Evolutionary conservation across 139 green algal species (phyloP).

Genomic region (Chlamydomonas urium): DNA sequence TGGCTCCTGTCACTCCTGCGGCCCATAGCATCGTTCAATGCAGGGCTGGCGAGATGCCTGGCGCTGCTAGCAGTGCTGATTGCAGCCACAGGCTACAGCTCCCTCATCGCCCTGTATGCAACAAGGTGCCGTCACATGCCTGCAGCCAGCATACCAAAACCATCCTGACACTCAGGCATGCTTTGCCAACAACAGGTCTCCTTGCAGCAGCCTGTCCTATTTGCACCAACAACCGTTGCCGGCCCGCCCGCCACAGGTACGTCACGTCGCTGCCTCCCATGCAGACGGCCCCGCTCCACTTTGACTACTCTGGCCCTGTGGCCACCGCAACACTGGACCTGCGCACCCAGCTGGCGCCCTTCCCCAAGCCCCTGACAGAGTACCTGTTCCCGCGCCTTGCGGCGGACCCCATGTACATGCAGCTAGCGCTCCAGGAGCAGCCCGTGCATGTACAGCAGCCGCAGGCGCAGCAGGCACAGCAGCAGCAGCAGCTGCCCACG

Average conservation of each 20-base stretch:
- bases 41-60: neutral
- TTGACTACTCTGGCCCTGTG: conserved; percentile 20
- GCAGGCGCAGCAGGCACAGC: conserved; percentile 14
- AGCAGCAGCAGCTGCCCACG: conserved; percentile 6
- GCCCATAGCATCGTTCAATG: no score
- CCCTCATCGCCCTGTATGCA: neutral
- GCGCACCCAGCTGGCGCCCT: neutral
- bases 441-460: neutral
- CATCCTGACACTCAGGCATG: no score
- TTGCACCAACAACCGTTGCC: no score
- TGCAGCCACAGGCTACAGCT: neutral
- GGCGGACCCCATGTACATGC: neutral
- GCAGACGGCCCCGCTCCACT: conserved; percentile 4
- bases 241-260: neutral
- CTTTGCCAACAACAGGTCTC: no score
- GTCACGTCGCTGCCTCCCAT: conserved; percentile 4
- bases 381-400: neutral
- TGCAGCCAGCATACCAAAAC: no score
- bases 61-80: neutral
- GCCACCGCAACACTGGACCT: conserved; percentile 2
- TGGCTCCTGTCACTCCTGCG: no score
- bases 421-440: neutral
- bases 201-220: no score
- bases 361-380: neutral
- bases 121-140: no score